Percentiles rank a stretch among this genome's conserved stretches.
phyloP scores from a whole-genome alignment of 257 asterid species.

The Phtheirospermum japonicum region DNA sequence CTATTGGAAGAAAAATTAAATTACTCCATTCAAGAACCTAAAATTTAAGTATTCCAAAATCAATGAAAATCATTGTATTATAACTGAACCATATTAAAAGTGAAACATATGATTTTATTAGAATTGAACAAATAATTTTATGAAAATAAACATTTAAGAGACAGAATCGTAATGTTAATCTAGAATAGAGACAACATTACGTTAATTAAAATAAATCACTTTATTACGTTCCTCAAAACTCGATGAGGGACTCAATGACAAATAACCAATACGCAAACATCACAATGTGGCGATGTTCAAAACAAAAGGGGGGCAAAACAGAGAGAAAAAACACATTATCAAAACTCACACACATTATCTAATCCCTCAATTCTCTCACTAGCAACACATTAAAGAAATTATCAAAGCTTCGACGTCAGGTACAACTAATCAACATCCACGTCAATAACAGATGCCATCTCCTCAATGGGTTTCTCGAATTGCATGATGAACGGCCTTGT shows the following conservation, averaged over 20 bases:
- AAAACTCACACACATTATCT: neutral
- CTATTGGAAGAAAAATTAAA: too few relatives aligned
- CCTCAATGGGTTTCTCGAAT: neutral
- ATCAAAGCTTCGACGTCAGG: neutral
- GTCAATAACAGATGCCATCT: slow-evolving; percentile 28
- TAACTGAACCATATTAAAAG: too few relatives aligned
- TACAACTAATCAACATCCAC: neutral
- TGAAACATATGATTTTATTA: too few relatives aligned
- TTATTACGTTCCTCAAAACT: neutral
- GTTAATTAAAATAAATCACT: neutral
- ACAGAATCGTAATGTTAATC: too few relatives aligned
- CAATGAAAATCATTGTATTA: too few relatives aligned
- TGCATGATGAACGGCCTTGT: neutral
- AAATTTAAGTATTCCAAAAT: too few relatives aligned
- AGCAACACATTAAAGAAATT: neutral
- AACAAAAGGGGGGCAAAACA: neutral
- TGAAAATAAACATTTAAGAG: too few relatives aligned
- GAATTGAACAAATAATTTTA: too few relatives aligned
- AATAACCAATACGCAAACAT: neutral
- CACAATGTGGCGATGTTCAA: neutral
- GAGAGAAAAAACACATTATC: neutral
- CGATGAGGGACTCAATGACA: neutral
- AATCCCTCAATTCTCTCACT: neutral
- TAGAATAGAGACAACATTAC: too few relatives aligned
- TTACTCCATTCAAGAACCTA: too few relatives aligned